These are phyloP conservation scores for Voacanga thouarsii DNA, from an alignment of 257 asterid genomes.

Conservation along the genomic window DNA sequence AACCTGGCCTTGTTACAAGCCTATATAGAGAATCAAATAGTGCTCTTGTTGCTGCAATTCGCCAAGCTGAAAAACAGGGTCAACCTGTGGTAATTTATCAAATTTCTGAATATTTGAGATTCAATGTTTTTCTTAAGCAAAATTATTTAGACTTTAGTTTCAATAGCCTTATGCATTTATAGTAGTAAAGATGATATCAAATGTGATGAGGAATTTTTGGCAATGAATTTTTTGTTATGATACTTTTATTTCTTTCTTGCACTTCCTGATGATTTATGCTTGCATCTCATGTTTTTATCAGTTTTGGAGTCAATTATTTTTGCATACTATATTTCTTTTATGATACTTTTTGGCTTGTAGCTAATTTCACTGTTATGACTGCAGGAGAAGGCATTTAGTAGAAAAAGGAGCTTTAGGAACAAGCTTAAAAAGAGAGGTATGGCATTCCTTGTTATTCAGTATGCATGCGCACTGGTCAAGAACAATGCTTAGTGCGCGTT, in stretches of 20 bases:
- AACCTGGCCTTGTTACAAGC: slow-evolving; percentile 86
- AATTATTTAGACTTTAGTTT: neutral
- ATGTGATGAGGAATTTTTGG: neutral
- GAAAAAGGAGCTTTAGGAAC: slow-evolving; percentile 94
- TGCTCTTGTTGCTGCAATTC: slow-evolving; percentile 88
- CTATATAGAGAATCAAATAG: slow-evolving; percentile 55
- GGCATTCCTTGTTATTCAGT: neutral
- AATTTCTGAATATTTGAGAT: neutral
- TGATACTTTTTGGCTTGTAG: neutral
- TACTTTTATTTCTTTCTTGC: neutral
- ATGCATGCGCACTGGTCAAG: neutral
- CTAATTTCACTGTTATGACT: slow-evolving; percentile 22
- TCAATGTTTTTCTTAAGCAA: neutral
- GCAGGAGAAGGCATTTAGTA: slow-evolving; percentile 92
- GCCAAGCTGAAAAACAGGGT: slow-evolving; percentile 66
- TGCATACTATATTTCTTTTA: neutral
- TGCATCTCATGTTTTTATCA: neutral
- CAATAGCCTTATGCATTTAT: neutral
- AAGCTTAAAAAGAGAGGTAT: slow-evolving; percentile 77
- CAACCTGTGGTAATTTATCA: slow-evolving; percentile 67
- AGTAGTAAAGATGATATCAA: neutral
- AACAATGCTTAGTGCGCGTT: neutral
- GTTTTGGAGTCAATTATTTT: neutral
- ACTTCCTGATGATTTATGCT: neutral
- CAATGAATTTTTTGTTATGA: neutral